Evolutionary conservation across 305 asterid genomes (phyloP).

Genomic region (Plantago coronopus): DNA sequence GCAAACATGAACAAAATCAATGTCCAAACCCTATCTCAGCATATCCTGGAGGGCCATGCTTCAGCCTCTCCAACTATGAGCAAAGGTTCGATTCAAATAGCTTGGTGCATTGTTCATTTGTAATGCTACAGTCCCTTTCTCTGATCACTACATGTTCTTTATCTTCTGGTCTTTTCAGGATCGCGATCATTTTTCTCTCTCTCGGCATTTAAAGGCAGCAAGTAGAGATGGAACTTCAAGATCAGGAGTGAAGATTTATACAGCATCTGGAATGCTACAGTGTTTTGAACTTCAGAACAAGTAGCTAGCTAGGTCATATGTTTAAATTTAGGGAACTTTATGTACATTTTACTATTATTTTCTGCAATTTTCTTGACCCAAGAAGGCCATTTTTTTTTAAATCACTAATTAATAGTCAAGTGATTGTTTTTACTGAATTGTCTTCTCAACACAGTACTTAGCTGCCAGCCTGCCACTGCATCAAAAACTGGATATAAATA

Average conservation of each 20-base stretch:
- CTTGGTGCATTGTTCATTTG: background rate
- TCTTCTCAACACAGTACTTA: too few relatives aligned
- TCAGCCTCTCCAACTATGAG: conserved; percentile 56
- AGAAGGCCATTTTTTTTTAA: too few relatives aligned
- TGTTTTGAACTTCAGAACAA: background rate
- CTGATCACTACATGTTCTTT: conserved; percentile 21
- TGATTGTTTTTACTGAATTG: too few relatives aligned
- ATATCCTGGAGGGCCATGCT: conserved; percentile 57
- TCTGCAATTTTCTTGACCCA: too few relatives aligned
- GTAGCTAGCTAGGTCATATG: too few relatives aligned
- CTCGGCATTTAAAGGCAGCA: conserved; percentile 95
- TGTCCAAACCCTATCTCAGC: conserved; percentile 53
- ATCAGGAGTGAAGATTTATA: conserved; percentile 1
- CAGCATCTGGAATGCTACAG: conserved; percentile 10
- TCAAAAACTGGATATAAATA: too few relatives aligned
- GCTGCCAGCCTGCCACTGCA: too few relatives aligned
- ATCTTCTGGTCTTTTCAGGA: conserved; percentile 53
- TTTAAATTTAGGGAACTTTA: too few relatives aligned
- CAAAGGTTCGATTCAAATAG: conserved; percentile 45
- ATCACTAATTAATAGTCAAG: too few relatives aligned
- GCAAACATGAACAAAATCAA: conserved; percentile 43
- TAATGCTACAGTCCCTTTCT: conserved; percentile 11
- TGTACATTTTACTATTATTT: too few relatives aligned
- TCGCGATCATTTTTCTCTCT: conserved; percentile 97
- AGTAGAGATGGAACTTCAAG: conserved; percentile 31